phyloP scores from a whole-genome alignment of 2,329 filamentous ascomycete species.

The Aspergillus felis region DNA sequence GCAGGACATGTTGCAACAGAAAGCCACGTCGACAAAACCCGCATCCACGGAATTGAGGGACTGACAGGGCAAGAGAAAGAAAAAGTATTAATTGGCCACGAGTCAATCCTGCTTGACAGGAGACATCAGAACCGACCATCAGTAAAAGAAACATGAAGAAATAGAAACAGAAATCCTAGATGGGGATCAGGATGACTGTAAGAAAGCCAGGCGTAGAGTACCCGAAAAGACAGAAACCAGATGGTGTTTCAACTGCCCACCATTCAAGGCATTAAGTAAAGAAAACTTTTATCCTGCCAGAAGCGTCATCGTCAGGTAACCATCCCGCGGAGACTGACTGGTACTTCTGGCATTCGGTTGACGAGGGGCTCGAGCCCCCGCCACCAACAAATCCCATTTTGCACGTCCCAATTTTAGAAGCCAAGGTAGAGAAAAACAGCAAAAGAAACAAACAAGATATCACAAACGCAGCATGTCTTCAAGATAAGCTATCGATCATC shows the following conservation, averaged over 20 bases:
- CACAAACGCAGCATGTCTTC: conserved; percentile 7
- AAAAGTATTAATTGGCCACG: conserved; percentile 38
- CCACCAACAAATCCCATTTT: conserved; percentile 26
- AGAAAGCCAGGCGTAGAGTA: conserved; percentile 3
- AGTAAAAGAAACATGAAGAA: conserved; percentile 5
- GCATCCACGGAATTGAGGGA: not conserved
- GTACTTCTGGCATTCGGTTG: conserved; percentile 22
- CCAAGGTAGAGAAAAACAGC: conserved; percentile 15
- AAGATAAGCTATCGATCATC: conserved; percentile 15
- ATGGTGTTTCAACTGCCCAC: conserved; percentile 1
- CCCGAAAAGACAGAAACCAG: conserved; percentile 5
- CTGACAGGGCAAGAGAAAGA: conserved; percentile 9
- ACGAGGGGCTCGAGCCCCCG: conserved; percentile 34
- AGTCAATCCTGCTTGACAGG: conserved; percentile 46
- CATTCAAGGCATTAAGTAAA: conserved; percentile 7
- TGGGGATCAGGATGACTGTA: not conserved
- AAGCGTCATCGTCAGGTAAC: conserved; percentile 17
- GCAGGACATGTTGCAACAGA: not conserved
- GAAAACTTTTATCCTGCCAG: conserved; percentile 28
- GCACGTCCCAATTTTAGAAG: conserved; percentile 2
- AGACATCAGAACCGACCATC: conserved; percentile 51
- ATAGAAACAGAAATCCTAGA: not conserved
- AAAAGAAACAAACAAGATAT: conserved; percentile 13
- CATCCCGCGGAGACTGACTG: conserved; percentile 14
- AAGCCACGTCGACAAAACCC: not conserved